phyloP scores from a whole-genome alignment of 2,329 filamentous ascomycete species.

The Aspergillus eucalypticola region DNA sequence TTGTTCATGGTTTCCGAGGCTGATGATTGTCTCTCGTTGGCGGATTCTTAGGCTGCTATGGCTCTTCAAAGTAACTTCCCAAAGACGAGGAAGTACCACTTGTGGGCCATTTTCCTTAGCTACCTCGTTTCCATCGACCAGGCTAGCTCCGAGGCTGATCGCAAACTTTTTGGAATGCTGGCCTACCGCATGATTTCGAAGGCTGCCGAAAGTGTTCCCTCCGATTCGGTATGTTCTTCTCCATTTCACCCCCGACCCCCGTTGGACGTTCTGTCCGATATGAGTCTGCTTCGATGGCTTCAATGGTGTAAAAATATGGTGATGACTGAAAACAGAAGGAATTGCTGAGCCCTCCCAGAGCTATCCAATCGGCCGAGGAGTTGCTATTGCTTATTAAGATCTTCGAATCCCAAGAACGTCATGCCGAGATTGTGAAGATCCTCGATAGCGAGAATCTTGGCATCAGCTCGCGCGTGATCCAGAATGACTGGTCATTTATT shows the following conservation, averaged over 20 bases:
- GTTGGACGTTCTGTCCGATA: not conserved
- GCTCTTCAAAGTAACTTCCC: slow-evolving; percentile 52
- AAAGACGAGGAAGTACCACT: slow-evolving; percentile 49
- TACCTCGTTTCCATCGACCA: slow-evolving; percentile 43
- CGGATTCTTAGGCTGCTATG: slow-evolving; percentile 47
- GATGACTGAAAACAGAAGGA: slow-evolving; percentile 39
- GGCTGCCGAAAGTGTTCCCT: slow-evolving; percentile 46
- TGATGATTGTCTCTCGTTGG: slow-evolving; percentile 5
- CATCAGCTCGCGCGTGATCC: slow-evolving; percentile 43
- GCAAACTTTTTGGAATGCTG: slow-evolving; percentile 51
- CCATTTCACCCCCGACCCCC: not conserved
- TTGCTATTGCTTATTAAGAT: slow-evolving; percentile 47
- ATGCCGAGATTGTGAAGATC: slow-evolving; percentile 44
- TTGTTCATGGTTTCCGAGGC: not conserved
- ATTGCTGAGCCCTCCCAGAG: slow-evolving; percentile 42
- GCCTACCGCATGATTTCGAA: slow-evolving; percentile 53
- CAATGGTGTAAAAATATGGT: slow-evolving; percentile 20
- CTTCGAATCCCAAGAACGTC: slow-evolving; percentile 43
- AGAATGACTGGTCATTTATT: slow-evolving; percentile 47
- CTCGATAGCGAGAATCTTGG: slow-evolving; percentile 46
- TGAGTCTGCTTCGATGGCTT: not conserved
- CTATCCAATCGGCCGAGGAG: slow-evolving; percentile 50
- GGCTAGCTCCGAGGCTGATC: slow-evolving; percentile 42
- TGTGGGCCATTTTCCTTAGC: slow-evolving; percentile 52
- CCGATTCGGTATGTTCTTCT: slow-evolving; percentile 41